A percentile compares a stretch with the other conserved stretches of the same genome.
Evolutionary conservation across 768 basidiomycete species (phyloP).

Genomic region (Pleurotus tuber-regium): DNA sequence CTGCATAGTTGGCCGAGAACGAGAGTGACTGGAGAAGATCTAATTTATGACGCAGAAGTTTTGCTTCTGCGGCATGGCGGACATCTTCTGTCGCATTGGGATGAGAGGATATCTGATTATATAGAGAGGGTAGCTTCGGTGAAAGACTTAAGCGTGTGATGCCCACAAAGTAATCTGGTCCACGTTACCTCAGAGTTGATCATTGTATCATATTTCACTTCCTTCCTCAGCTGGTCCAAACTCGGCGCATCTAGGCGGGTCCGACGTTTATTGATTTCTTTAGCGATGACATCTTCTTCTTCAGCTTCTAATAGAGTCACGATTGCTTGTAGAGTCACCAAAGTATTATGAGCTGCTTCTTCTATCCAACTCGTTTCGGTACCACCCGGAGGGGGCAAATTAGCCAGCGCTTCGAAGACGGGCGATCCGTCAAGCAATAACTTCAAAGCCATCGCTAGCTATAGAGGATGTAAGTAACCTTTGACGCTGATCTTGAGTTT

Average conservation of each 20-base stretch:
- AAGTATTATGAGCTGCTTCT: conserved; percentile 61
- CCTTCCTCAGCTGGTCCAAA: conserved; percentile 55
- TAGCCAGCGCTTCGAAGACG: conserved; percentile 57
- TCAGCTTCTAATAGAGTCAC: conserved; percentile 58
- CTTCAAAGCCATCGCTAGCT: conserved; percentile 69
- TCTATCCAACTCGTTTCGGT: conserved; percentile 69
- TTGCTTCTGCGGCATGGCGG: conserved; percentile 76
- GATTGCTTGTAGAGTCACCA: conserved; percentile 74
- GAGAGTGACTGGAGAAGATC: conserved; percentile 63
- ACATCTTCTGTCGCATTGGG: conserved; percentile 74
- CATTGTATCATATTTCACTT: conserved; percentile 68
- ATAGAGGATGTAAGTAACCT: not conserved
- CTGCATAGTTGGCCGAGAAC: conserved; percentile 25
- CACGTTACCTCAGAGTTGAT: conserved; percentile 52
- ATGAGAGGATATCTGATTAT: conserved; percentile 80
- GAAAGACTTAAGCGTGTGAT: no score
- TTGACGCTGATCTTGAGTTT: conserved; percentile 1
- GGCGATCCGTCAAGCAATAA: conserved; percentile 75
- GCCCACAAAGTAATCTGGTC: not conserved
- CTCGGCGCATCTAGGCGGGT: conserved; percentile 69
- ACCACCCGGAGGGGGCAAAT: conserved; percentile 72
- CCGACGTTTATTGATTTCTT: conserved; percentile 75
- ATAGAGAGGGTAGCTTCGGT: conserved; percentile 67
- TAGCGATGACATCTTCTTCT: conserved; percentile 55
- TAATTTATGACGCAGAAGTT: conserved; percentile 65